Base-by-base conservation (phyloP, 805 yeast genomes). In the Candida peoriensis region DNA sequence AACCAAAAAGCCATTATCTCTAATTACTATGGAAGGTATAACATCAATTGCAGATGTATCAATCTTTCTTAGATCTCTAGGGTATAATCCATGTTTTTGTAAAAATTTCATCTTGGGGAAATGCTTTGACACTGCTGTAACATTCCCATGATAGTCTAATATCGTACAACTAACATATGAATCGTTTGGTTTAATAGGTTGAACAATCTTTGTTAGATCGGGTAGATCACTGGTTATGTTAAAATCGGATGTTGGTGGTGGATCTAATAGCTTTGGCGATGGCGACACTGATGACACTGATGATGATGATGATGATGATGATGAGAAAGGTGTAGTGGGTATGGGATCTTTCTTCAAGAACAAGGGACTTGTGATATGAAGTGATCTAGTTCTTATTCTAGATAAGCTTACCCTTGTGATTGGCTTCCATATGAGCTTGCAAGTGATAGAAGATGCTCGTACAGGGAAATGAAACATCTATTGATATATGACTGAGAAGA, bases 11-110 rank as follows among this genome's bases (percentile, higher is more conserved):
- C 94, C 81, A 61, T 74, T 34, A 42, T 76, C 76, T 39, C 97
- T 71, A 16, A 88, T 87, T 40, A 89, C 78, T 30, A 93, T 81
- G 14, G 87, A 77, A 0, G 98, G 98, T 4, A 89, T 89, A 15
- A 90, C 85, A 57, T 87, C 95, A 36, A 81, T 68, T 18, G 79
- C 69, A 22, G 84, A 81, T 38, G 68, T 72, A 60, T 53, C 96
- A 34, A 89, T 81, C 52, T 85, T 88, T 20, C 97, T 61, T 43
- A 89, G 63, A 57, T 89, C 97, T 60, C 97, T 66, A 2, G 97
- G 95, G 43, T 80, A 86, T 19, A 89, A 56, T 17, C 78, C 74
- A 57, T 87, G 82, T 30, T 82, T 78, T 36, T 77, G 72, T 10
- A 93, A 61, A 46, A 93, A 81, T 38, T 76, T 71, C 60, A 85